phyloP scores from a whole-genome alignment of 2,329 filamentous ascomycete species.

The Geosmithia morbida region DNA sequence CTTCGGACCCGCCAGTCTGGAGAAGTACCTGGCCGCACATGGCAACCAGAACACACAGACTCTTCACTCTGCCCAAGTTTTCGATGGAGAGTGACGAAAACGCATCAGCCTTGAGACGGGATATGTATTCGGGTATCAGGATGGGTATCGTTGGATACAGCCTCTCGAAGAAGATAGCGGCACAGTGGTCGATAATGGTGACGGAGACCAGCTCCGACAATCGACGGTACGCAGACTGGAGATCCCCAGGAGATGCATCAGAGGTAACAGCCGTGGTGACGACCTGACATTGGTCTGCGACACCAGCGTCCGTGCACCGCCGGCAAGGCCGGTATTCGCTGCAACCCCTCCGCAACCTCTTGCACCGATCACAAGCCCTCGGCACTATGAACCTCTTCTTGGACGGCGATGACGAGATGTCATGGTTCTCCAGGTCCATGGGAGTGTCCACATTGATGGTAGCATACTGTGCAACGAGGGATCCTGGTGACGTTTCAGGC shows the following conservation, averaged over 20 bases:
- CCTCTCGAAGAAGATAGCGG: conserved; percentile 21
- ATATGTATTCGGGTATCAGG: conserved; percentile 20
- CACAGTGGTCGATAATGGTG: conserved; percentile 20
- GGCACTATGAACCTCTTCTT: conserved; percentile 25
- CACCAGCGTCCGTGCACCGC: conserved; percentile 24
- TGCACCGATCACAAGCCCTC: conserved; percentile 26
- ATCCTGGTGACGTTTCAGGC: neutral
- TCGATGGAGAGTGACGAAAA: conserved; percentile 1
- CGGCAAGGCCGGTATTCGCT: conserved; percentile 28
- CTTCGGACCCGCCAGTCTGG: conserved; percentile 22
- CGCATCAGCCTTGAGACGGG: conserved; percentile 11
- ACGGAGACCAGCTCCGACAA: conserved; percentile 15
- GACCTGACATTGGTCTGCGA: conserved; percentile 17
- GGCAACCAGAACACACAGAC: conserved; percentile 19
- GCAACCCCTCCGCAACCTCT: conserved; percentile 25
- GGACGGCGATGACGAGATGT: neutral
- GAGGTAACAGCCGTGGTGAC: neutral
- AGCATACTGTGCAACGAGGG: neutral
- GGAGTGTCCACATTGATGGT: neutral
- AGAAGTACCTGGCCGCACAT: conserved; percentile 26
- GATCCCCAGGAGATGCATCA: neutral
- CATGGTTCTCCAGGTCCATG: neutral
- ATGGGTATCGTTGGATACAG: conserved; percentile 28
- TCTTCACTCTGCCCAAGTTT: conserved; percentile 15
- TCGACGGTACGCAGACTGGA: neutral